phyloP scores from a whole-genome alignment of 2,329 filamentous ascomycete species.

The Cadophora malorum region DNA sequence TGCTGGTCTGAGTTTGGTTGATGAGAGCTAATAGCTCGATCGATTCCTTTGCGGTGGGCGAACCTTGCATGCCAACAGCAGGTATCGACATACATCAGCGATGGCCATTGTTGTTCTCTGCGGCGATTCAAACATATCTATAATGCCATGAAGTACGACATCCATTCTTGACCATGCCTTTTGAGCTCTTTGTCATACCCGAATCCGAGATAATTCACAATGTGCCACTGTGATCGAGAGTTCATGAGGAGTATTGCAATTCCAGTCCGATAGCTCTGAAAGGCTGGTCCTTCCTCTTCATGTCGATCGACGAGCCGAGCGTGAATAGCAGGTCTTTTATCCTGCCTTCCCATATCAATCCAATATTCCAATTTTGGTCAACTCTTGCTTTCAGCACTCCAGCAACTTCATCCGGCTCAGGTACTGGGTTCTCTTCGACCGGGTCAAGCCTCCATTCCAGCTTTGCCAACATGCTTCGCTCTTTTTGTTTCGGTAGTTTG shows the following conservation, averaged over 20 bases:
- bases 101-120: not conserved
- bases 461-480: constrained; percentile 60
- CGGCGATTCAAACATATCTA: not conserved
- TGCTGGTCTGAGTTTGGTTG: not conserved
- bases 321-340: constrained; percentile 94
- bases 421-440: constrained; percentile 33
- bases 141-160: not conserved
- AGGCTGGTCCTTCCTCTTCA: constrained; percentile 76
- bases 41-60: not conserved
- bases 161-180: not conserved
- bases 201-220: not conserved
- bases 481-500: constrained; percentile 39
- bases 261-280: constrained; percentile 80
- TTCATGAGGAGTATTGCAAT: constrained; percentile 81
- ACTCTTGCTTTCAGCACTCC: constrained; percentile 90
- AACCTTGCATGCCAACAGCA: not conserved
- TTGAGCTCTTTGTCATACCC: not conserved
- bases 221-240: not conserved
- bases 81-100: not conserved
- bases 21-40: not conserved
- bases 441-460: constrained; percentile 58
- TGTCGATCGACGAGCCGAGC: constrained; percentile 83
- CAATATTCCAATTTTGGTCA: constrained; percentile 86
- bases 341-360: constrained; percentile 89
- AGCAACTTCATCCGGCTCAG: constrained; percentile 69